Evolutionary conservation across 352 stramenopile species (phyloP).

Genomic region (Blastocystis sp.): DNA sequence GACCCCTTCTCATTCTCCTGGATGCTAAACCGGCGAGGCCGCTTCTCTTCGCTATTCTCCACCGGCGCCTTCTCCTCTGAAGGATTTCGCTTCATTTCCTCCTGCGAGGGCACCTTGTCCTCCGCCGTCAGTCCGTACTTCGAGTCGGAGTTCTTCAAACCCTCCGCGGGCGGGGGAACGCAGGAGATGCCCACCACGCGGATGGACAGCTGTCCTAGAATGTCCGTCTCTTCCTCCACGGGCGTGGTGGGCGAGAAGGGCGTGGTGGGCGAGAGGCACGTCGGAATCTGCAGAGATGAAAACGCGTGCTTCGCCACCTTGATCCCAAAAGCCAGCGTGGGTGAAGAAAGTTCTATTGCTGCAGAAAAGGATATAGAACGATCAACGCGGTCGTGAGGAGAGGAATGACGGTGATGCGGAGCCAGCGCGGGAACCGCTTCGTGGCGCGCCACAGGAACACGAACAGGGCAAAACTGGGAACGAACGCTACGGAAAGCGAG

Average conservation of each 20-base stretch:
- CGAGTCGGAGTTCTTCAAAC: neutral
- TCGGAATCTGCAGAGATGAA: neutral
- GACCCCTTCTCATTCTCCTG: neutral
- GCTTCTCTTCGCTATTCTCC: neutral
- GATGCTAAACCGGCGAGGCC: neutral
- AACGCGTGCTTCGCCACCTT: neutral
- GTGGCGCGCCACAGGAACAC: constrained; percentile 8
- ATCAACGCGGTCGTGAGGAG: neutral
- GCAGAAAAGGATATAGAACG: constrained; percentile 40
- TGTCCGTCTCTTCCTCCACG: neutral
- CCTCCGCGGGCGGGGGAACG: neutral
- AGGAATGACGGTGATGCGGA: neutral
- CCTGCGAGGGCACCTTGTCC: neutral
- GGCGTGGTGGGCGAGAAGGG: neutral
- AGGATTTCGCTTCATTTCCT: neutral
- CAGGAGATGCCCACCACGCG: constrained; percentile 30
- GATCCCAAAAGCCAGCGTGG: neutral
- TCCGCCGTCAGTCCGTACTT: neutral
- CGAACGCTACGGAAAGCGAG: neutral
- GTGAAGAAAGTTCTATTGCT: neutral
- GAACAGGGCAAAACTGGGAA: constrained; percentile 22
- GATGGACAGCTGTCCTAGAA: constrained; percentile 10
- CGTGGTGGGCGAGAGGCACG: neutral
- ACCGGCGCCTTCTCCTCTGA: neutral
- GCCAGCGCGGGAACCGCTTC: neutral